phyloP scores from a whole-genome alignment of 768 basidiomycete species.

The Chalciporus pseudorubinellus region DNA sequence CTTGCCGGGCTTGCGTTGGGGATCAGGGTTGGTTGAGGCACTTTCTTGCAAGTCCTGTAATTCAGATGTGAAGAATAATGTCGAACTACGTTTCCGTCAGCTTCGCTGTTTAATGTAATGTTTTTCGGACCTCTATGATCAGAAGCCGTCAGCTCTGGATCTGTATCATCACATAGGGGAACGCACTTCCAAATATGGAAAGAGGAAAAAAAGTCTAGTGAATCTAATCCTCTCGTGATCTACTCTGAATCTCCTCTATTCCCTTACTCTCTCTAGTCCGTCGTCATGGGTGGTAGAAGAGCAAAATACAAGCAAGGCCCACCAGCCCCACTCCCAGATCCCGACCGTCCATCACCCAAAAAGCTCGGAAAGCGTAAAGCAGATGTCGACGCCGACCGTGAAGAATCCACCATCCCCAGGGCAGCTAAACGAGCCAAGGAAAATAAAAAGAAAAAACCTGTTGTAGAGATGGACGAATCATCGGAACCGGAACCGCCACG shows the following conservation, averaged over 20 bases:
- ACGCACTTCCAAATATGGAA: conserved; percentile 23
- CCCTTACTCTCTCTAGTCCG: conserved; percentile 15
- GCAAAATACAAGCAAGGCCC: conserved; percentile 81
- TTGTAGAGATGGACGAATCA: conserved; percentile 19
- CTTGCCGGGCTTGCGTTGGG: conserved; percentile 81
- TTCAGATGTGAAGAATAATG: background rate
- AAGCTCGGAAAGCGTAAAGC: conserved; percentile 77
- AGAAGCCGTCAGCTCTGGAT: background rate
- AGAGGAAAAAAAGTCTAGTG: conserved; percentile 16
- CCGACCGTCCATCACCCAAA: conserved; percentile 42
- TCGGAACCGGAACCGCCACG: conserved; percentile 33
- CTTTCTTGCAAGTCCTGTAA: background rate
- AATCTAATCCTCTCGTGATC: conserved; percentile 8
- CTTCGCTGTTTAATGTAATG: background rate
- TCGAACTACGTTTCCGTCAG: background rate
- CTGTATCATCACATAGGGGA: too few species aligned
- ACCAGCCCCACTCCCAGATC: conserved; percentile 55
- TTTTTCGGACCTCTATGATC: background rate
- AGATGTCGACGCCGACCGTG: conserved; percentile 33
- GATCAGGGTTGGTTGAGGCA: conserved; percentile 66
- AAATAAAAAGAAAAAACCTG: conserved; percentile 21
- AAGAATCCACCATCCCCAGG: conserved; percentile 28
- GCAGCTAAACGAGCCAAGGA: conserved; percentile 38
- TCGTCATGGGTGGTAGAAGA: conserved; percentile 78
- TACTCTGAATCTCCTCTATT: background rate